Evolutionary conservation across 176 grass and related monocot genomes (phyloP), one percentile per base, ranked within the genome.

Genomic region (Coix lacrymajobi): DNA sequence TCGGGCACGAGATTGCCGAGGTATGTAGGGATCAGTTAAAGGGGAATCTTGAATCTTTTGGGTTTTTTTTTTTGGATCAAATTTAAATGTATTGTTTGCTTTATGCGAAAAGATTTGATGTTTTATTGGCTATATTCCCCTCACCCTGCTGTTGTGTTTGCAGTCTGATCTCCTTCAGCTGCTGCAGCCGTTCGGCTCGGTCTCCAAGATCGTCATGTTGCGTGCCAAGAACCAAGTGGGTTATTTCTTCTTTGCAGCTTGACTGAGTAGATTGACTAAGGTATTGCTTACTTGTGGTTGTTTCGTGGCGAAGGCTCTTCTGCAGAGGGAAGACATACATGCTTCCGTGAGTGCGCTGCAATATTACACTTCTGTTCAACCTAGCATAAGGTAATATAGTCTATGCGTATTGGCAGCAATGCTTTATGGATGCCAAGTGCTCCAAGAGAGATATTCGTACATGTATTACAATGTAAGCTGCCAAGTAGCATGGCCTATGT

Each of bases 1-100:
- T 99, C 0, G 96, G 96, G 2, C 93, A 96, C 51, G 96, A 99
- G 80, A 99, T 99, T 79, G 76, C 87, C 1, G 96, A 99, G 93
- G 96, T 99, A 81, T 32, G 78, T 17, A 44, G 60, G 41, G 37
- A 24, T 9, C 16, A 30, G 43, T 24, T 17, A 26, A 31, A 46
- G 38, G 36, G 6, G 58, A 69, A 85, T 85, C 60, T 75, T 30
- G 52, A 41, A 26, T 74, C 68, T 48, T 87, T 32, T 58, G 30
- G 13, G 28, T 49, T 11, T 79, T 41, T 3, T 28, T 44, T 13
- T 61, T 29, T 12, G 15, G 57, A 40, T 81, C 40, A 39, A 51
- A 45, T 52, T 51, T 48, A 39, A 31, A 49, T 24, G 46, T 49
- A 2, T 51, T 34, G 6, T 38, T 49, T 13, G 77, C 2, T 82